Evolutionary conservation across 106 monocot genomes (phyloP).

Genomic region (Dioscorea zingiberensis): DNA sequence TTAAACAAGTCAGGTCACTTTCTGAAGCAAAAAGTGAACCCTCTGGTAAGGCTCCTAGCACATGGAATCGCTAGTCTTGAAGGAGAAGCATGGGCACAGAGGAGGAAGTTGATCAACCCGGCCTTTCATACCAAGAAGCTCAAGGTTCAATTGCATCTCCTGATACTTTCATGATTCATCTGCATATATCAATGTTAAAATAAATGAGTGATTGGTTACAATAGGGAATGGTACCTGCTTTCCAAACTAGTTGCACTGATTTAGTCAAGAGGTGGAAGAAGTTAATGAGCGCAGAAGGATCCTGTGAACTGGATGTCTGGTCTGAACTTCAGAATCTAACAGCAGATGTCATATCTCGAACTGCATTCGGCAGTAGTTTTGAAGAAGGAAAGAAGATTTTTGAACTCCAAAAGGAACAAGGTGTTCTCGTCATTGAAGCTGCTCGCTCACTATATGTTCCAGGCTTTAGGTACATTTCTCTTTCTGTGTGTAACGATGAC

Average conservation of each 20-base stretch:
- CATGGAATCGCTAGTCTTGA: conserved; percentile 26
- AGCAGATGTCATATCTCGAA: conserved; percentile 53
- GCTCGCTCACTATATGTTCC: conserved; percentile 22
- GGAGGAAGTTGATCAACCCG: conserved; percentile 37
- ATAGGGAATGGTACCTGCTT: conserved; percentile 57
- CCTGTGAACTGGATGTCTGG: conserved; percentile 59
- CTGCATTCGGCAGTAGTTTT: conserved; percentile 68
- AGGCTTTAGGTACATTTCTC: conserved; percentile 22
- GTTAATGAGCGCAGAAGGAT: conserved; percentile 3
- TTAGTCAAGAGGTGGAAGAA: conserved; percentile 44
- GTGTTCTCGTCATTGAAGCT: conserved; percentile 22
- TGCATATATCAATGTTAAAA: no score
- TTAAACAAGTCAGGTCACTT: conserved; percentile 25
- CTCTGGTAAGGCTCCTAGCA: conserved; percentile 14
- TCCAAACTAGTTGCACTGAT: conserved; percentile 30
- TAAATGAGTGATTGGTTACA: neutral
- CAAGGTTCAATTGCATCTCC: conserved; percentile 21
- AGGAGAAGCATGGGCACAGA: conserved; percentile 45
- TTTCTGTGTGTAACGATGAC: neutral
- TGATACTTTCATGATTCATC: no score
- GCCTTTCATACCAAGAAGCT: conserved; percentile 54
- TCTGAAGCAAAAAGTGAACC: conserved; percentile 23
- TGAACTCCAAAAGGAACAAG: conserved; percentile 51
- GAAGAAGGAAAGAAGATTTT: conserved; percentile 64
- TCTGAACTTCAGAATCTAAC: conserved; percentile 50